Base-by-base conservation (phyloP, 2,329 filamentous ascomycete species). In the Aureobasidium sp. region DNA sequence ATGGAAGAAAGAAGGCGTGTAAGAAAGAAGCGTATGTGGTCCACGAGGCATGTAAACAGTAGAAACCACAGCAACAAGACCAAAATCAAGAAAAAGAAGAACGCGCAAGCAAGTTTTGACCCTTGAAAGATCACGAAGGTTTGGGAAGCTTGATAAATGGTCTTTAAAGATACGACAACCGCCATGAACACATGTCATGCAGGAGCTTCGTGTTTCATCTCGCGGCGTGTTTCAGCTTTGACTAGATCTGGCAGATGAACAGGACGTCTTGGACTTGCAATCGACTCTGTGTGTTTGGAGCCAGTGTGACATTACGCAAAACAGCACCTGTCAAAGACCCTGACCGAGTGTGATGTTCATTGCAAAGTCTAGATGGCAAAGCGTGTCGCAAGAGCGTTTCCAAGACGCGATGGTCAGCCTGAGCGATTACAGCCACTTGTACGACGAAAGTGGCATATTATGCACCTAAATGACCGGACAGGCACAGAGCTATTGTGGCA, bases 121-220 rank as follows among this genome's bases (percentile, higher is more conserved):
- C 27, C 25, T 29, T 31, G 7, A 10, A 31, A 10, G 3, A 33
- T 6, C 17, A 47, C 43, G 7, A 10, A 33, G 45, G 27, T 31
- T 17, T 47, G 31, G 31, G 21, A 50, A 50, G 47, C 47, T 23
- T 53, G 49, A 15, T 54, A 54, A 33, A 54, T 54, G 35, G 38
- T 43, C n/a, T 25, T 21, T 15, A 10, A 45, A 33, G 40, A 27
- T 40, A 4, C 51, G 51, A 54, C 51, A 54, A 37, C 51, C 51
- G 51, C 51, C 37, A 43, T 31, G 25, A 23, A 27, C 37, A n/a
- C 51, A 43, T 43, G 38, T 54, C 49, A 53, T 53, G 49, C 49
- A 53, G 51, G 51, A 42, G 35, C 37, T 54, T 43, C 51, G 51
- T 43, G 51, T 54, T 54, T 54, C 51, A 54, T 33, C 23, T 54